Conservation (phyloP, 306 rosid genomes). For the Abrus pulchellus region DNA sequence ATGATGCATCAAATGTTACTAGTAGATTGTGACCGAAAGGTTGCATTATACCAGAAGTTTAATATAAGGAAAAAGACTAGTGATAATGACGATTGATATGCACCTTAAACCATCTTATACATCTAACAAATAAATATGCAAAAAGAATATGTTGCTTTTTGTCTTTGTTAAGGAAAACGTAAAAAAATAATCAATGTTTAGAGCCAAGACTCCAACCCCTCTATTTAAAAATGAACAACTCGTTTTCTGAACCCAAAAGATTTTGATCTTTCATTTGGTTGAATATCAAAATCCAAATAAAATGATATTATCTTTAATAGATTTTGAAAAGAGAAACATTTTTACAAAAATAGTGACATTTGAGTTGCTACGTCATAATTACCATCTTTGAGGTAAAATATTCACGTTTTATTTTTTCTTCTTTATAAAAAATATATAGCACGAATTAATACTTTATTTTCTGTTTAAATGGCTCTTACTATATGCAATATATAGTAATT, state of each 20-base stretch:
- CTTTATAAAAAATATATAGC: background rate
- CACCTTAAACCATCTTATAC: constrained; percentile 18
- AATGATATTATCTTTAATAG: constrained; percentile 5
- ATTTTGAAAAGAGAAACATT: background rate
- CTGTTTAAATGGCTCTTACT: background rate
- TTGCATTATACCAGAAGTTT: constrained; percentile 38
- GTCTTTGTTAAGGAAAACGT: background rate
- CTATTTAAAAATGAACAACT: background rate
- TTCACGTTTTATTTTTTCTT: too few species aligned
- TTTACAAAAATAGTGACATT: too few species aligned
- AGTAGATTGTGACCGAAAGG: constrained; percentile 43
- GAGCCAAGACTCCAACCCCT: background rate
- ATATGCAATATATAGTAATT: too few species aligned
- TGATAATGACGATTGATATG: constrained; percentile 44
- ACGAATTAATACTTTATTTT: background rate
- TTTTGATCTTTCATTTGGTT: constrained; percentile 34
- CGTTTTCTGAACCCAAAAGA: constrained; percentile 28
- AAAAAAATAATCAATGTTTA: background rate
- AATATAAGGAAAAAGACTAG: constrained; percentile 23
- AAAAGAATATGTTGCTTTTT: background rate
- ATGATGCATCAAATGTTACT: constrained; percentile 42
- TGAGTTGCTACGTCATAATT: too few species aligned
- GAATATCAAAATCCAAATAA: constrained; percentile 15
- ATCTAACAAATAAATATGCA: background rate
- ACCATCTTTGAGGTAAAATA: too few species aligned